These are phyloP conservation scores for Pseudonectria buxi DNA, from an alignment of 2,329 filamentous ascomycete genomes.

Conservation along the genomic window DNA sequence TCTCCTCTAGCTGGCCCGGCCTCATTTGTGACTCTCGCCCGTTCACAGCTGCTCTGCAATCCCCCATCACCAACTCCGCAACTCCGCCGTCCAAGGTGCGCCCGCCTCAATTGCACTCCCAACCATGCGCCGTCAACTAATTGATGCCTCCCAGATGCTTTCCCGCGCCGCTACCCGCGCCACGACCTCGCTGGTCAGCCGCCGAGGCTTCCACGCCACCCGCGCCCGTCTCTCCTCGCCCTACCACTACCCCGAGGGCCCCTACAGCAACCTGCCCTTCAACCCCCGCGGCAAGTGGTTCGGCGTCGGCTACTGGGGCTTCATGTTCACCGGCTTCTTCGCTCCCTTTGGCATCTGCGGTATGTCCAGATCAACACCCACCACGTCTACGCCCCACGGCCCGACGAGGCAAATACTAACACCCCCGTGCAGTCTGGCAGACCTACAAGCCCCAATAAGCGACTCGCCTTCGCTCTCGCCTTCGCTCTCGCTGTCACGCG, in stretches of 20 bases:
- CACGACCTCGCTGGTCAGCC: constrained; percentile 65
- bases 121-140: constrained; percentile 24
- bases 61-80: constrained; percentile 16
- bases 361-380: constrained; percentile 34
- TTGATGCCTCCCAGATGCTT: constrained; percentile 64
- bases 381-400: constrained; percentile 2
- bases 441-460: constrained; percentile 35
- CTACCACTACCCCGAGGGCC: constrained; percentile 97
- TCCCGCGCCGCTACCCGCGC: constrained; percentile 61
- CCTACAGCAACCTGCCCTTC: constrained; percentile 93
- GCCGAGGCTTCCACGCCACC: constrained; percentile 91
- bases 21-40: constrained; percentile 20
- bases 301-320: constrained; percentile 72
- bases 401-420: constrained; percentile 14
- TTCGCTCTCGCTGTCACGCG: no score
- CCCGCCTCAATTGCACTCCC: constrained; percentile 6
- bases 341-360: constrained; percentile 57
- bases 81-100: constrained; percentile 23
- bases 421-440: constrained; percentile 38
- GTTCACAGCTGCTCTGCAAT: constrained; percentile 14
- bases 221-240: constrained; percentile 78
- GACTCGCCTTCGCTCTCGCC: no score
- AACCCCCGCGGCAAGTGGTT: constrained; percentile 90
- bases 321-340: constrained; percentile 51
- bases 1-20: constrained; percentile 23